Evolutionary conservation across 768 basidiomycete genomes (phyloP), one percentile per base, ranked within the genome.

Genomic region (Rubroboletus pulcherrimus): DNA sequence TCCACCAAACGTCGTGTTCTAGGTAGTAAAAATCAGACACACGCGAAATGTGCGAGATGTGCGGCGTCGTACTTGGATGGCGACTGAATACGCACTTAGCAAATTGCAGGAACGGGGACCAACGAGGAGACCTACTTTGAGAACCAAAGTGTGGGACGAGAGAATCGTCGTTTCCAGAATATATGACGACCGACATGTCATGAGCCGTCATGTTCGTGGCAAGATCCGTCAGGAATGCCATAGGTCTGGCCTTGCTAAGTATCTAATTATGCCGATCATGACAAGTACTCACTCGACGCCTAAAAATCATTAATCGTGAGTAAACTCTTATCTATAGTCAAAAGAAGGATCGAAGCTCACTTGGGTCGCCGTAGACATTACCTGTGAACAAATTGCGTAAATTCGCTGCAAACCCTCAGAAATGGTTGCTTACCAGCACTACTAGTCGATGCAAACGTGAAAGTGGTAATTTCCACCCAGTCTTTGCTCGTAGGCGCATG

Each of bases 1-100:
- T 8, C 87, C 87, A 31, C 87, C 86, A 63, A 89, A 91, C 1
- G 87, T 90, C n/a, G 86, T 87, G 63, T 91, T 91, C 84, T 88
- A 57, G 0, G 55, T 14, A 2, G 37, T 1, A 24, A 11, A n/a
- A 15, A 8, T 60, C 24, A 51, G 55, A 51, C 14, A 50, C 1
- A 4, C 5, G n/a, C 21, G 30, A 26, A 35, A 33, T 12, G 12
- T 9, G 42, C 24, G 19, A 26, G 51, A 35, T 31, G 4, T 19
- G 10, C 10, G 14, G 51, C 49, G 49, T 59, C 62, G 17, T 49
- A 78, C 82, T 70, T 82, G 83, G 34, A 85, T 84, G 10, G 78
- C 75, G 52, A 84, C 81, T 83, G 39, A 24, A 49, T 31, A 57
- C 21, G 58, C 24, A 37, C 34, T 61, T 52, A 56, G 46, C 41